A percentile compares a stretch with the other conserved stretches of the same genome.
Evolutionary conservation across 1,139 yeast species (phyloP).

Genomic region (Candida anutae): DNA sequence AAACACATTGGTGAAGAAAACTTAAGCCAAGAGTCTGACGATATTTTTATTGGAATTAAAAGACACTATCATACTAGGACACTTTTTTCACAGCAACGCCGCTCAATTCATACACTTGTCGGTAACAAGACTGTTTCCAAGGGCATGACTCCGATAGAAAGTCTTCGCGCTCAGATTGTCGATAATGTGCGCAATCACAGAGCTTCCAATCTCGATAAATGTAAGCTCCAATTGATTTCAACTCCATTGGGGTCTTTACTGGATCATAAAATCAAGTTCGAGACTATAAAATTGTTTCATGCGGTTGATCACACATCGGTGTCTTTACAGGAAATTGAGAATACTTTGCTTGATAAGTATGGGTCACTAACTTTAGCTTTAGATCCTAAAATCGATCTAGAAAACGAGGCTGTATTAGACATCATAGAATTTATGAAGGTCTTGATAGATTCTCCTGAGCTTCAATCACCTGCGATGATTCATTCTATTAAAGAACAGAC

Average conservation of each 20-base stretch:
- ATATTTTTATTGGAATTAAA: slow-evolving; percentile 42
- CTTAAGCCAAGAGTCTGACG: slow-evolving; percentile 22
- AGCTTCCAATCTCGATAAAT: slow-evolving; percentile 3
- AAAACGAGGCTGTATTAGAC: slow-evolving; percentile 19
- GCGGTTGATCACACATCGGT: slow-evolving; percentile 23
- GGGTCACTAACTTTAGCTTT: slow-evolving; percentile 11
- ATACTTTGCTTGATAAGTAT: slow-evolving; percentile 22
- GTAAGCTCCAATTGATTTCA: slow-evolving; percentile 11
- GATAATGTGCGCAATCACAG: slow-evolving; percentile 3
- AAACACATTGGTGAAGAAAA: slow-evolving; percentile 14
- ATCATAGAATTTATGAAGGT: slow-evolving; percentile 23
- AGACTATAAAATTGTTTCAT: slow-evolving; percentile 33
- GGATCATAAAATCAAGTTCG: slow-evolving; percentile 27
- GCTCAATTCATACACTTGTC: neutral
- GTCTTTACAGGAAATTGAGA: slow-evolving; percentile 17
- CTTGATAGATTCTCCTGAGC: slow-evolving; percentile 26
- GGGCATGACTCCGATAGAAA: neutral
- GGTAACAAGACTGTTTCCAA: neutral
- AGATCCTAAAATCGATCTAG: slow-evolving; percentile 7
- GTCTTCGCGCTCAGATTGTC: slow-evolving; percentile 1
- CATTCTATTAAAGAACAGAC: slow-evolving; percentile 6
- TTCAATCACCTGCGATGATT: slow-evolving; percentile 1
- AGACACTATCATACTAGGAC: slow-evolving; percentile 31
- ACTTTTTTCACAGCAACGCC: slow-evolving; percentile 5
- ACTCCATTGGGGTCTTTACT: slow-evolving; percentile 11